Evolutionary conservation across 352 stramenopile species (phyloP).

Genomic region (Plasmopara muralis): DNA sequence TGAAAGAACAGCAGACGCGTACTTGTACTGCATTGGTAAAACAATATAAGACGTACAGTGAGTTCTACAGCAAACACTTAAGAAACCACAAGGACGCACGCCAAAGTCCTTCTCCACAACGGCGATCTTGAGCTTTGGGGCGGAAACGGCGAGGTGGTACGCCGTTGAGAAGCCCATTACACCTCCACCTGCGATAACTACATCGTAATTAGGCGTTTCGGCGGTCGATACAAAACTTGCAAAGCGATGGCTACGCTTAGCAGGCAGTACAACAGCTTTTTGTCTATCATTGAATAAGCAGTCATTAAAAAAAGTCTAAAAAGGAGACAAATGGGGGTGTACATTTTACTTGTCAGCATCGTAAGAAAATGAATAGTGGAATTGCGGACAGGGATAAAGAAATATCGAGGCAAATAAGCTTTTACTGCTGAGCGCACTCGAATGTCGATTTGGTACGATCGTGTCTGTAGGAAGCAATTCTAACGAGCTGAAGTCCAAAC

Average conservation of each 20-base stretch:
- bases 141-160: conserved; percentile 71
- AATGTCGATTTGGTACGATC: background rate
- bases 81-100: conserved; percentile 27
- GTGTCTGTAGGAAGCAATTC: background rate
- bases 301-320: background rate
- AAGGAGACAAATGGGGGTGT: background rate
- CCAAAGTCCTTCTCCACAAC: conserved; percentile 65
- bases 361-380: conserved; percentile 27
- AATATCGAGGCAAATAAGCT: background rate
- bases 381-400: background rate
- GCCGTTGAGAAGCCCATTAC: conserved; percentile 84
- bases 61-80: conserved; percentile 1
- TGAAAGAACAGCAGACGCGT: conserved; percentile 71
- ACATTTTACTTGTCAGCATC: conserved; percentile 38
- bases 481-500: too few relatives aligned
- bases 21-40: conserved; percentile 58
- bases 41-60: conserved; percentile 1
- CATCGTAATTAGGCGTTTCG: conserved; percentile 51
- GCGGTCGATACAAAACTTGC: conserved; percentile 19
- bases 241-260: conserved; percentile 18
- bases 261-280: conserved; percentile 14
- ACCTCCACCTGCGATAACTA: conserved; percentile 68
- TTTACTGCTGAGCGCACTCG: background rate
- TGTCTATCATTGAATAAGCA: conserved; percentile 8
- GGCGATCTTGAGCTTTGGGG: conserved; percentile 62